Conservation (phyloP, 2,329 filamentous ascomycete genomes). For the Blastomyces emzantsi region DNA sequence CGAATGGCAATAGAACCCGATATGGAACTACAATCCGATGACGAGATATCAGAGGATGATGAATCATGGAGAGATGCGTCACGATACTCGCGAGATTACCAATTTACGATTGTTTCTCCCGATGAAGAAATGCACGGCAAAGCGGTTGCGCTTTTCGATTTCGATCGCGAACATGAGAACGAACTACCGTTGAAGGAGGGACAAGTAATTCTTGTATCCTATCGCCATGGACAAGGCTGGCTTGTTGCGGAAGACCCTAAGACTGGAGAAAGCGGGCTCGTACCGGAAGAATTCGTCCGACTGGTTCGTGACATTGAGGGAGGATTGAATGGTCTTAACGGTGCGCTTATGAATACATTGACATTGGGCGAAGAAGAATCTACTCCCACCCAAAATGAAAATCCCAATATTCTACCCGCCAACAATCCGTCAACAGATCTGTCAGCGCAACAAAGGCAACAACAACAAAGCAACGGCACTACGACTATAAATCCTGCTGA, state of each 20-base stretch:
- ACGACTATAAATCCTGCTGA: neutral
- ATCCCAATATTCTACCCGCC: conserved; percentile 9
- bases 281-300: conserved; percentile 93
- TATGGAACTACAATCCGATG: conserved; percentile 33
- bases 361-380: conserved; percentile 18
- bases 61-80: conserved; percentile 55
- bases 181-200: conserved; percentile 87
- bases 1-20: conserved; percentile 29
- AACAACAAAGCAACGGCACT: conserved; percentile 12
- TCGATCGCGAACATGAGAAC: conserved; percentile 91
- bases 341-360: conserved; percentile 38
- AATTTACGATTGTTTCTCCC: conserved; percentile 88
- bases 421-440: conserved; percentile 11
- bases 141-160: conserved; percentile 90
- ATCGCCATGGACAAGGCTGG: conserved; percentile 94
- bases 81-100: conserved; percentile 82
- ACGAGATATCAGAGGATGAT: conserved; percentile 46
- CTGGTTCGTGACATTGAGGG: conserved; percentile 89
- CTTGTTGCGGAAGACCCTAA: conserved; percentile 92
- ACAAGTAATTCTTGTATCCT: conserved; percentile 93
- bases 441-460: conserved; percentile 23
- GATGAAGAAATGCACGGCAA: conserved; percentile 98
- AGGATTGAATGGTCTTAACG: conserved; percentile 62
- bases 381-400: conserved; percentile 26
- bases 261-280: conserved; percentile 85